Evolutionary conservation across 2,329 filamentous ascomycete species (phyloP), one percentile per base, ranked within the genome.

Genomic region (Stagonosporopsis cucurbitacearum): DNA sequence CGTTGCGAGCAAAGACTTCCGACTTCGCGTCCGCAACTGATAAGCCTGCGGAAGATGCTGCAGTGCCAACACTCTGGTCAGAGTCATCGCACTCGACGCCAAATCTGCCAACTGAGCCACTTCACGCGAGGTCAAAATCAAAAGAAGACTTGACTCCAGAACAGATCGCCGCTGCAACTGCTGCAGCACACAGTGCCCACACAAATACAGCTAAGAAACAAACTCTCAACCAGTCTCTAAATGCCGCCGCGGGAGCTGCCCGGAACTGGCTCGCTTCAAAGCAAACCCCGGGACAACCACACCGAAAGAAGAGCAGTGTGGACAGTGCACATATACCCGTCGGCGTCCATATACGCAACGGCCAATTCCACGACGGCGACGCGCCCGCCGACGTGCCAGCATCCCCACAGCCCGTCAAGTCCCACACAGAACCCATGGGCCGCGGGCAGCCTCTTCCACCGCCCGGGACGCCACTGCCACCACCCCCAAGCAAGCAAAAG

Each of bases 361-460:
- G 48, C 13, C 59, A 53, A 11, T 47, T 46, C 20, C 13, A 54
- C 23, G 52, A 60, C n/a, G 41, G 19, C 9, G 61, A 63, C 2
- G 33, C 49, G 26, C 57, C 42, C 48, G 41, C 3, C 12, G 58
- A 36, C 26, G 48, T 12, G 19, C 56, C 53, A 17, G 28, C 35
- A 26, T 51, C 41, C 12, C 35, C 59, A 2, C 47, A 47, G n/a
- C 50, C 58, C 2, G 26, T 51, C 2, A 64, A 68, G 55, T 71
- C 76, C 7, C 74, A 76, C 62, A 84, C 56, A 77, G 85, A 91
- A 65, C 92, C 92, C 2, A 92, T 96, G 79, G 92, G 92, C 1
- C 84, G 92, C 35, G 92, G 92, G 0, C 88, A 89, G 64, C 92
- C 92, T 1, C 79, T 96, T 17, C 92, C 91, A 42, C 91, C 92